These are phyloP conservation scores for Elaeagnus macrophylla DNA, from an alignment of 306 rosid genomes.

Conservation along the genomic window DNA sequence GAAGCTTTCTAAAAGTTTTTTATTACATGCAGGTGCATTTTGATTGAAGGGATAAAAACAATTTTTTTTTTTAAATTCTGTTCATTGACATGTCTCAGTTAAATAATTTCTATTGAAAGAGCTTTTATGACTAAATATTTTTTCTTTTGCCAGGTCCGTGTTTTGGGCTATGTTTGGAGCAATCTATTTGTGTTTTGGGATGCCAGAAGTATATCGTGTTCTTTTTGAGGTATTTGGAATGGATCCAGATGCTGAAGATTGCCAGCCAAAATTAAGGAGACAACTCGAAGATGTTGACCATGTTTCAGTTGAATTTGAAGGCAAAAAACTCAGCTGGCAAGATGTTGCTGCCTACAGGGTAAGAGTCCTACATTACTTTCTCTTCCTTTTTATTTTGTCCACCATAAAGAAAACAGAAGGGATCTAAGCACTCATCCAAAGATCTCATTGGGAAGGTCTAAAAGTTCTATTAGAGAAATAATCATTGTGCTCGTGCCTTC, in stretches of 20 bases:
- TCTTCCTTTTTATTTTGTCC: conserved; percentile 5
- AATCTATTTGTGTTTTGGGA: conserved; percentile 85
- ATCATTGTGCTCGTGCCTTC: too few relatives aligned
- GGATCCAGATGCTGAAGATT: conserved; percentile 83
- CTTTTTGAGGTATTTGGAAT: conserved; percentile 96
- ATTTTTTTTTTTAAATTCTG: background rate
- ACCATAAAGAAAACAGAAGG: background rate
- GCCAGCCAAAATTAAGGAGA: conserved; percentile 75
- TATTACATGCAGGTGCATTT: too few relatives aligned
- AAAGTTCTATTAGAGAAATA: too few relatives aligned
- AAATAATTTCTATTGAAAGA: background rate
- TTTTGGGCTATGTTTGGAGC: conserved; percentile 98
- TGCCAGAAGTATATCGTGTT: conserved; percentile 93
- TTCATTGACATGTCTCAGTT: conserved; percentile 3
- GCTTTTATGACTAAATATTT: conserved; percentile 15
- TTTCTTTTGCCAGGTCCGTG: conserved; percentile 53
- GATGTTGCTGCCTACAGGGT: conserved; percentile 80
- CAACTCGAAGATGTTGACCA: conserved; percentile 94
- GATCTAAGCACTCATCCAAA: background rate
- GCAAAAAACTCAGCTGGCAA: conserved; percentile 79
- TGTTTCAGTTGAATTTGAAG: conserved; percentile 83
- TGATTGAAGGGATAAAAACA: too few relatives aligned
- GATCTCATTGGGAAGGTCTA: too few relatives aligned
- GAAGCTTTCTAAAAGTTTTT: too few relatives aligned
- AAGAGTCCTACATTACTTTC: conserved; percentile 25